Percentiles rank a stretch among this genome's conserved stretches.
phyloP scores from a whole-genome alignment of 2,329 filamentous ascomycete genomes.

The Davidsoniella virescens region DNA sequence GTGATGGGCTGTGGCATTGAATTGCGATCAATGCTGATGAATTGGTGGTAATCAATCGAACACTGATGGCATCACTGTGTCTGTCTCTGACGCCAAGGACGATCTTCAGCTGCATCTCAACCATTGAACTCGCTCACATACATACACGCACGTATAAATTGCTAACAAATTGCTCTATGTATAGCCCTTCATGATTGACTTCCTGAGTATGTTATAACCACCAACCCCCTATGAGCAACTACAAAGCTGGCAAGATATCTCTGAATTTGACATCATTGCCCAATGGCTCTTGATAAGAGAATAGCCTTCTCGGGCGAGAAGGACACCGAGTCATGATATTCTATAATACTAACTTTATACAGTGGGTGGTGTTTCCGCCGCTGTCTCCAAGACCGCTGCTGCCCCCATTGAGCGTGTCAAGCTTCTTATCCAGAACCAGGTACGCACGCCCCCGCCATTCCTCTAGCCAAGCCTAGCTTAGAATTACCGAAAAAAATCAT shows the following conservation, averaged over 20 bases:
- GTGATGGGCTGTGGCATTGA: too few species aligned
- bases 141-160: background rate
- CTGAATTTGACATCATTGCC: background rate
- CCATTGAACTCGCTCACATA: too few species aligned
- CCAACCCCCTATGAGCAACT: background rate
- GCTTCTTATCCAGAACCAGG: slow-evolving; percentile 99
- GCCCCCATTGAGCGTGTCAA: slow-evolving; percentile 99
- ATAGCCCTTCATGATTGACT: slow-evolving; percentile 91
- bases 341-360: slow-evolving; percentile 19
- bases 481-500: background rate
- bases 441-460: slow-evolving; percentile 25
- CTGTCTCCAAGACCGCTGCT: slow-evolving; percentile 99
- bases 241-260: slow-evolving; percentile 1
- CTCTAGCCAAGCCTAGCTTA: background rate
- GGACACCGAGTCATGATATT: background rate
- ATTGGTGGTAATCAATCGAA: too few species aligned
- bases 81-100: too few species aligned
- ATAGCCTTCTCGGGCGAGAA: background rate
- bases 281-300: background rate
- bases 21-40: too few species aligned
- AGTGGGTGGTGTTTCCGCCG: slow-evolving; percentile 99
- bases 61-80: too few species aligned
- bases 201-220: slow-evolving; percentile 68
- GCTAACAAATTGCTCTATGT: slow-evolving; percentile 21
- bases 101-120: too few species aligned